Evolutionary conservation across 2,329 filamentous ascomycete genomes (phyloP).

Genomic region (Cytospora piceae): DNA sequence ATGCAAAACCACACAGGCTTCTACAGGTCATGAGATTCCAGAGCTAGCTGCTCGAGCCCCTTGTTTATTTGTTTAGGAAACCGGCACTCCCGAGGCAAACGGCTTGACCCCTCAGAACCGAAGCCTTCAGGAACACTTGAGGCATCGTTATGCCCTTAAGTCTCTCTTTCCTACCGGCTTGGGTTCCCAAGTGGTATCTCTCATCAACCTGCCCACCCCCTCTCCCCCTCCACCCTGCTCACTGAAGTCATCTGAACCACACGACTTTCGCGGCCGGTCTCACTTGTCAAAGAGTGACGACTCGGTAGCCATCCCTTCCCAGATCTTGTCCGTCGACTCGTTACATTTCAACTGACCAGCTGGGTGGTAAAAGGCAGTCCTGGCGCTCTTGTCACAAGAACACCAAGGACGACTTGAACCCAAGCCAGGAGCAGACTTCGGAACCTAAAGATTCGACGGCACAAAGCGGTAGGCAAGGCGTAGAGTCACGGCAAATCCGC

Average conservation of each 20-base stretch:
- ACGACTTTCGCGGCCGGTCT: slow-evolving; percentile 2
- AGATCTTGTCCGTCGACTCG: not conserved
- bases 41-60: not conserved
- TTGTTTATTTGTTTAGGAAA: not conserved
- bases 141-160: not conserved
- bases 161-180: not conserved
- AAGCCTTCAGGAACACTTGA: not conserved
- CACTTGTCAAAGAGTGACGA: slow-evolving; percentile 8
- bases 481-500: slow-evolving; percentile 5
- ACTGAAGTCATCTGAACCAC: not conserved
- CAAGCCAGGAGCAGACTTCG: slow-evolving; percentile 15
- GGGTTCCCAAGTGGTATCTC: not conserved
- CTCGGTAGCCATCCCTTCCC: slow-evolving; percentile 14
- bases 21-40: not conserved
- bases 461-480: not conserved
- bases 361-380: slow-evolving; percentile 17
- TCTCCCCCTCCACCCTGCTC: not conserved
- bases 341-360: slow-evolving; percentile 18
- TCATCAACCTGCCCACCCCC: not conserved
- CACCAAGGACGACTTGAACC: slow-evolving; percentile 11
- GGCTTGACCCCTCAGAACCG: not conserved
- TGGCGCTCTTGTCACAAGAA: slow-evolving; percentile 11
- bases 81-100: not conserved
- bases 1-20: not conserved
- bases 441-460: not conserved